phyloP scores from a whole-genome alignment of 139 green algal genomes.

The Coelastrella sp. region DNA sequence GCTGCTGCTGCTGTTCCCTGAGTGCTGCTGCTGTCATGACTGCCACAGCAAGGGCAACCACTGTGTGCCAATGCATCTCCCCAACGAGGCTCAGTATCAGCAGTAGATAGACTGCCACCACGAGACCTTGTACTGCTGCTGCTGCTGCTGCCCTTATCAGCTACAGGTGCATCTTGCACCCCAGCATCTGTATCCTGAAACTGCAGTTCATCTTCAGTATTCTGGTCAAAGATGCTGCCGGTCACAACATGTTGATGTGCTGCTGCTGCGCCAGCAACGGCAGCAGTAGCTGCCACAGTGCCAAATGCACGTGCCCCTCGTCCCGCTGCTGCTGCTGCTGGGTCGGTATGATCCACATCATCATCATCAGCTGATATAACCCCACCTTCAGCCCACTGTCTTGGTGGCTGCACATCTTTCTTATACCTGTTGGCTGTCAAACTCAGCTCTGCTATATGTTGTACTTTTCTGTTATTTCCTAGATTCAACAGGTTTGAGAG shows the following conservation, averaged over 20 bases:
- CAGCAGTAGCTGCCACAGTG: too few relatives aligned
- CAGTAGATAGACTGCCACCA: too few relatives aligned
- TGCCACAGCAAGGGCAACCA: background rate
- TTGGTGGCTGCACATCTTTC: background rate
- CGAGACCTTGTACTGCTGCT: too few relatives aligned
- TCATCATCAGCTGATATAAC: background rate
- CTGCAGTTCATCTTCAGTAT: too few relatives aligned
- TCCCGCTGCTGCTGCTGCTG: background rate
- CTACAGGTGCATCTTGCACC: too few relatives aligned
- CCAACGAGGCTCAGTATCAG: too few relatives aligned
- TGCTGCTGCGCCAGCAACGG: too few relatives aligned
- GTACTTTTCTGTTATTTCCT: background rate
- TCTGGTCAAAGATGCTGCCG: too few relatives aligned
- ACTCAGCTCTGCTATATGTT: conserved; percentile 45
- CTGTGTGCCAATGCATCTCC: background rate
- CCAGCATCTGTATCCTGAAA: too few relatives aligned
- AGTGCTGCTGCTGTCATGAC: background rate
- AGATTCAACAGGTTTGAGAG: conserved; percentile 24
- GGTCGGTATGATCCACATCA: background rate
- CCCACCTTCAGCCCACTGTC: background rate
- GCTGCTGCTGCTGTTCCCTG: background rate
- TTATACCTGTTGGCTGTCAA: conserved; percentile 23
- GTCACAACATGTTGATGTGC: too few relatives aligned
- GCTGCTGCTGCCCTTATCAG: too few relatives aligned
- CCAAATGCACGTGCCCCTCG: background rate